Percentiles rank a stretch among this genome's conserved stretches.
phyloP scores from a whole-genome alignment of 2,329 filamentous ascomycete species.

The Calonectria crousiana region DNA sequence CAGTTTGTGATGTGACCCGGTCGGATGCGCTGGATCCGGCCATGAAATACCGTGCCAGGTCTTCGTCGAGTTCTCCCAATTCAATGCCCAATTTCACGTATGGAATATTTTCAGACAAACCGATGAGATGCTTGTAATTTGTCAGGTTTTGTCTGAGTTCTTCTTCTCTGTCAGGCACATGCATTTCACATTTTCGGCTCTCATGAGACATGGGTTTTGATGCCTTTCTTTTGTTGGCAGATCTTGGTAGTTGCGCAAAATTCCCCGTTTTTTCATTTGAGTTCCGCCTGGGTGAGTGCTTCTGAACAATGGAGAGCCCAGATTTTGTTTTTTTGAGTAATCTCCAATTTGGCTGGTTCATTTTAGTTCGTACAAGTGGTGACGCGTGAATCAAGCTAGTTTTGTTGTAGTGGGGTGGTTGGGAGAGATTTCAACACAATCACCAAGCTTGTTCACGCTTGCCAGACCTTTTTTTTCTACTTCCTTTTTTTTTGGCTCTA shows the following conservation, averaged over 20 bases:
- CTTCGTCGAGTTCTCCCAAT: not conserved
- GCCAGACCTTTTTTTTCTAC: not conserved
- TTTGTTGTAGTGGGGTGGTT: not conserved
- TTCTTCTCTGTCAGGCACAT: not conserved
- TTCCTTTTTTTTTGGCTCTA: not conserved
- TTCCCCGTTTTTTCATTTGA: not conserved
- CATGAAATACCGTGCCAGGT: constrained; percentile 1
- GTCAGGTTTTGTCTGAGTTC: not conserved
- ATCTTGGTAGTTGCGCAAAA: not conserved
- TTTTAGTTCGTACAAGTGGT: not conserved
- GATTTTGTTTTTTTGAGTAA: not conserved
- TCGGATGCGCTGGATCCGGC: not conserved
- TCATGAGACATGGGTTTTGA: no score
- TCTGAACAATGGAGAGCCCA: not conserved
- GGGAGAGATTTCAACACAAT: not conserved
- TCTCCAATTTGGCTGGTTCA: not conserved
- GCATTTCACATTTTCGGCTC: no score
- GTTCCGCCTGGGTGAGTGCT: not conserved
- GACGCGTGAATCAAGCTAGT: not conserved
- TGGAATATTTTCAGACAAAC: not conserved
- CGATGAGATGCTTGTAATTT: not conserved
- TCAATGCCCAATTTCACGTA: not conserved
- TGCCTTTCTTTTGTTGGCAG: not conserved
- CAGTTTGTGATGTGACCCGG: not conserved
- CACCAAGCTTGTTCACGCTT: not conserved